Evolutionary conservation across 2,329 filamentous ascomycete genomes (phyloP).

Genomic region (Pseudogymnoascus destructans): DNA sequence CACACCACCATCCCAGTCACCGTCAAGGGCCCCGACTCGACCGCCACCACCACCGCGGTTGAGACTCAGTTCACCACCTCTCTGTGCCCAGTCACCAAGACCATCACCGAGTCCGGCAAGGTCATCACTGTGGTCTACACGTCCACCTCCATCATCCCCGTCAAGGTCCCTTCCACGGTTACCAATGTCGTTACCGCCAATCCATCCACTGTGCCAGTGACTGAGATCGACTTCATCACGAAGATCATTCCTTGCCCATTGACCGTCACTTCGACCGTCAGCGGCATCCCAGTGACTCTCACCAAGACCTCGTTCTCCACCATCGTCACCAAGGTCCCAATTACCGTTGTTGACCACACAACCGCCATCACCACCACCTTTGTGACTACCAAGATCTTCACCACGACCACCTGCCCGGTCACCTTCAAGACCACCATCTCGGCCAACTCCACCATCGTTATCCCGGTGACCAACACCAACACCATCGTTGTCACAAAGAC

Average conservation of each 20-base stretch:
- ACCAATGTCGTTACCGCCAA: conserved; percentile 1
- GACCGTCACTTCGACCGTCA: conserved; percentile 8
- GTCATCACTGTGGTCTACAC: conserved; percentile 23
- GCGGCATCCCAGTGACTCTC: conserved; percentile 1
- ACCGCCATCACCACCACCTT: conserved; percentile 27
- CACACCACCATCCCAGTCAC: conserved; percentile 12
- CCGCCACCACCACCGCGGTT: conserved; percentile 16
- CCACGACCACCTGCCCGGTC: conserved; percentile 30
- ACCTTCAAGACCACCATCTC: conserved; percentile 33
- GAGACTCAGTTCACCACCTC: conserved; percentile 25
- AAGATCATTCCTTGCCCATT: conserved; percentile 11
- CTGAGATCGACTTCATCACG: conserved; percentile 12
- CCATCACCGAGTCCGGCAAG: conserved; percentile 32
- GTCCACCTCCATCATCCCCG: conserved; percentile 18
- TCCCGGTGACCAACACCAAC: conserved; percentile 33
- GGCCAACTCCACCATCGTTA: conserved; percentile 29
- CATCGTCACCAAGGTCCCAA: conserved; percentile 18
- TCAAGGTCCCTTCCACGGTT: conserved; percentile 9
- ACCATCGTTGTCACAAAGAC: conserved; percentile 32
- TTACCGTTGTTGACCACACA: conserved; percentile 26
- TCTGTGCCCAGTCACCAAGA: conserved; percentile 34
- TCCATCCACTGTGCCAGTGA: conserved; percentile 3
- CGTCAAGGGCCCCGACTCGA: conserved; percentile 24
- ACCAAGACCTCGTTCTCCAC: conserved; percentile 10
- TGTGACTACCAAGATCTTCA: conserved; percentile 28